Conservation (phyloP, 148 eudicot species). For the Amaranthus palmeri region DNA sequence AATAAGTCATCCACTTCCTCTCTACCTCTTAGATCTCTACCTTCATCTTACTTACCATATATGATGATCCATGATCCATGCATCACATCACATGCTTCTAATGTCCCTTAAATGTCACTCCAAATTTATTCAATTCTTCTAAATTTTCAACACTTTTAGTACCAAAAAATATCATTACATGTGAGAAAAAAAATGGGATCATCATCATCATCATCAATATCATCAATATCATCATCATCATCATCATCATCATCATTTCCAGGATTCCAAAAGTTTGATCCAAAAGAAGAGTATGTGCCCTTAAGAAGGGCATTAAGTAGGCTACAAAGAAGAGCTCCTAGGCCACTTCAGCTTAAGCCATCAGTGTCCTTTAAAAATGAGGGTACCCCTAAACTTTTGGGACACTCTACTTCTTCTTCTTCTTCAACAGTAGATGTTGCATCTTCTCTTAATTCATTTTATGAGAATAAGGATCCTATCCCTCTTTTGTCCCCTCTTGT, state of each 20-base stretch:
- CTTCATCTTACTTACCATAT: neutral
- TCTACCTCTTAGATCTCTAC: neutral
- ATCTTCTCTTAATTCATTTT: slow-evolving; percentile 21
- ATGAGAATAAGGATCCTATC: slow-evolving; percentile 46
- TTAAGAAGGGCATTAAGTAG: slow-evolving; percentile 27
- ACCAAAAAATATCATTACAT: neutral
- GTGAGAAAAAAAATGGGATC: neutral
- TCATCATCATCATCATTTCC: slow-evolving; percentile 25
- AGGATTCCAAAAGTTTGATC: slow-evolving; percentile 37
- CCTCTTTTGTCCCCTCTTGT: slow-evolving; percentile 68
- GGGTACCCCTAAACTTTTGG: slow-evolving; percentile 16
- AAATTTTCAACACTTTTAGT: neutral
- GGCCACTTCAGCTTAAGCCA: slow-evolving; percentile 51
- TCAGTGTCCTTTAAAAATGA: slow-evolving; percentile 23
- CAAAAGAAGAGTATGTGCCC: slow-evolving; percentile 36
- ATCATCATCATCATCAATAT: neutral
- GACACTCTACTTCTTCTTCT: neutral
- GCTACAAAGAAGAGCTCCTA: slow-evolving; percentile 48
- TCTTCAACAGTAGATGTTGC: slow-evolving; percentile 14
- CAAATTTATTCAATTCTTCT: neutral
- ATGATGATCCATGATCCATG: neutral
- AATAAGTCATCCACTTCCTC: neutral
- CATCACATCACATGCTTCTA: slow-evolving; percentile 12
- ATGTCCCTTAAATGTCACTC: neutral
- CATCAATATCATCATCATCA: neutral